phyloP scores from a whole-genome alignment of 495 filamentous ascomycete genomes.

The Thozetella sp. region DNA sequence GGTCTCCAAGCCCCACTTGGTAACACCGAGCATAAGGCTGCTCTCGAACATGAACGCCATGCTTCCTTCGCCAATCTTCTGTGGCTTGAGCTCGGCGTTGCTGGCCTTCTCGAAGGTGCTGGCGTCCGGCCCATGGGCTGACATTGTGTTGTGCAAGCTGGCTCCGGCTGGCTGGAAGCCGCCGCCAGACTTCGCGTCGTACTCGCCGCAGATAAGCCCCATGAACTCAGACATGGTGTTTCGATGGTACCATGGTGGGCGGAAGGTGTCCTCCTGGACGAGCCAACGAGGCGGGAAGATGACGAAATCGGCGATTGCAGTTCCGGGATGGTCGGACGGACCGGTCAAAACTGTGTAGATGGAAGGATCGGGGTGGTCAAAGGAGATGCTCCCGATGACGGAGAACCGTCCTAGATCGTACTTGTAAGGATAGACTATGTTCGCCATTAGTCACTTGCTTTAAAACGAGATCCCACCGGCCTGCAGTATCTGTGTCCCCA shows the following conservation, averaged over 20 bases:
- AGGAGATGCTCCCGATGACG: slow-evolving; percentile 73
- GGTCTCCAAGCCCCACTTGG: slow-evolving; percentile 83
- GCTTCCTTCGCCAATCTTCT: slow-evolving; percentile 57
- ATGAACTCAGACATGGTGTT: slow-evolving; percentile 88
- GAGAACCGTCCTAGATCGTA: slow-evolving; percentile 84
- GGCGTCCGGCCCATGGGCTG: slow-evolving; percentile 60
- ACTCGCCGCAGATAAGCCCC: slow-evolving; percentile 71
- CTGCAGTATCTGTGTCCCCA: too few relatives aligned
- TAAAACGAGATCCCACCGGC: too few relatives aligned
- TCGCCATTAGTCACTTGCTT: too few relatives aligned
- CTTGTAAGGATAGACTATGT: slow-evolving; percentile 85
- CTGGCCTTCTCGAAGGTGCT: slow-evolving; percentile 66
- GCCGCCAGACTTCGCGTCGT: slow-evolving; percentile 51
- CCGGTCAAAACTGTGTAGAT: slow-evolving; percentile 84
- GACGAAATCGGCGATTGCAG: slow-evolving; percentile 79
- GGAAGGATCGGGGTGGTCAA: slow-evolving; percentile 80
- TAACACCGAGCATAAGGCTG: slow-evolving; percentile 85
- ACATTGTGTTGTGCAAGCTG: slow-evolving; percentile 60
- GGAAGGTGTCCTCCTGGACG: slow-evolving; percentile 76
- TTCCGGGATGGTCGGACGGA: slow-evolving; percentile 62
- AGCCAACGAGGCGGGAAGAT: slow-evolving; percentile 85
- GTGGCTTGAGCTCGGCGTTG: slow-evolving; percentile 53
- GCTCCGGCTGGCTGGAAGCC: slow-evolving; percentile 65
- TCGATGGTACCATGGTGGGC: slow-evolving; percentile 82
- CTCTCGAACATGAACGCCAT: slow-evolving; percentile 73